A percentile compares a stretch with the other conserved stretches of the same genome.
These are phyloP conservation scores for Maudiozyma pseudohumilis DNA, from an alignment of 805 yeast species.

Conservation along the genomic window DNA sequence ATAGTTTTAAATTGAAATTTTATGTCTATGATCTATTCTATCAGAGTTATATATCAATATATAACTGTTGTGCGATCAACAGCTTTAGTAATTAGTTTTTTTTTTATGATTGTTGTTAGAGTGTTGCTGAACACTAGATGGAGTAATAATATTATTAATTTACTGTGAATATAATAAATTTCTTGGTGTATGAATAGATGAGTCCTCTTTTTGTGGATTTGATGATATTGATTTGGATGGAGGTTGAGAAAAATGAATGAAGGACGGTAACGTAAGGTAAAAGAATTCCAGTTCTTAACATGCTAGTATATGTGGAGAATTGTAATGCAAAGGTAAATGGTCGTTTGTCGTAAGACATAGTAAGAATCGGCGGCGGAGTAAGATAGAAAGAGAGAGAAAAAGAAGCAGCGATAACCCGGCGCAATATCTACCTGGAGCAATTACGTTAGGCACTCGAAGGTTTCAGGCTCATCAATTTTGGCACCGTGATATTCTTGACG, in stretches of 20 bases:
- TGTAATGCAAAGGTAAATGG: neutral
- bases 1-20: neutral
- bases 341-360: neutral
- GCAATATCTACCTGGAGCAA: no score
- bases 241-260: neutral
- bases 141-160: constrained; percentile 1
- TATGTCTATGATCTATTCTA: neutral
- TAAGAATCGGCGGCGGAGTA: neutral
- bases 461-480: constrained; percentile 31
- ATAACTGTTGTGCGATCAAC: neutral
- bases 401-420: neutral
- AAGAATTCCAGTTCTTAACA: constrained; percentile 1
- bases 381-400: neutral
- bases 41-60: neutral
- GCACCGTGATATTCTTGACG: constrained; percentile 33
- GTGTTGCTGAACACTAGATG: no score
- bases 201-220: no score
- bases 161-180: constrained; percentile 2
- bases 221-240: neutral
- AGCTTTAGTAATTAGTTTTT: constrained; percentile 1
- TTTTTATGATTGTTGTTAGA: constrained; percentile 1
- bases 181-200: neutral
- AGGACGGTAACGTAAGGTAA: neutral
- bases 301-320: neutral
- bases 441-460: constrained; percentile 14